A percentile compares a stretch with the other conserved stretches of the same genome.
Conservation (phyloP, 2,329 filamentous ascomycete genomes). For the Neofusicoccum kwambonambiense region DNA sequence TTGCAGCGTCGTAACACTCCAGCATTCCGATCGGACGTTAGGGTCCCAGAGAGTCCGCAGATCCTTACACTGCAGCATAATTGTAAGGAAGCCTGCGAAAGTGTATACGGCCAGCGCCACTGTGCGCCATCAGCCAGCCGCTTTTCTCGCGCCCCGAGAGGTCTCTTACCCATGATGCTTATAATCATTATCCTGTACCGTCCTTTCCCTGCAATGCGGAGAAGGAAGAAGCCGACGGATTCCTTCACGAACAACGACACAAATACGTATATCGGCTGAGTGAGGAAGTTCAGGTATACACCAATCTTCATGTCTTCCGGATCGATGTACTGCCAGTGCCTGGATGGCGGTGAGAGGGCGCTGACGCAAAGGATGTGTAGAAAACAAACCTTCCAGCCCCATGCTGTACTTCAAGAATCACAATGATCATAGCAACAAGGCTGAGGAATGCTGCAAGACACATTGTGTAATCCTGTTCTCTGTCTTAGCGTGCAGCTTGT, state of each 20-base stretch:
- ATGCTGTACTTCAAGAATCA: conserved; percentile 43
- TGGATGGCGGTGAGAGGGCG: neutral
- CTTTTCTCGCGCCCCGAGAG: conserved; percentile 36
- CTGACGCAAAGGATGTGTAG: neutral
- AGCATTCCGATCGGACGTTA: conserved; percentile 42
- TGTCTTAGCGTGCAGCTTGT: conserved; percentile 19
- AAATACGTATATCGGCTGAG: conserved; percentile 47
- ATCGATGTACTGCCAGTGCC: conserved; percentile 45
- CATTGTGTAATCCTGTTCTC: conserved; percentile 45
- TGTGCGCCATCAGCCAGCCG: neutral
- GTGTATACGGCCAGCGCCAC: conserved; percentile 40
- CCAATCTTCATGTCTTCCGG: conserved; percentile 33
- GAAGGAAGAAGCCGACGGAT: conserved; percentile 50
- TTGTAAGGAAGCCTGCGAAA: conserved; percentile 46
- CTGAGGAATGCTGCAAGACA: conserved; percentile 27
- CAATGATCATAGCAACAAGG: conserved; percentile 23
- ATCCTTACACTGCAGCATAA: conserved; percentile 51
- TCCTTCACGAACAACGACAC: conserved; percentile 50
- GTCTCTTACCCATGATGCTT: conserved; percentile 42
- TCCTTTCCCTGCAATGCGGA: conserved; percentile 44
- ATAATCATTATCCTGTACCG: conserved; percentile 44
- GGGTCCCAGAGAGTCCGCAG: conserved; percentile 48
- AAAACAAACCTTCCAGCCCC: conserved; percentile 42
- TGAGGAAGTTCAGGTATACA: conserved; percentile 50
- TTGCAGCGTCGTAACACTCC: conserved; percentile 39